phyloP scores from a whole-genome alignment of 129 eudicot genomes.

The Lactuca saligna region DNA sequence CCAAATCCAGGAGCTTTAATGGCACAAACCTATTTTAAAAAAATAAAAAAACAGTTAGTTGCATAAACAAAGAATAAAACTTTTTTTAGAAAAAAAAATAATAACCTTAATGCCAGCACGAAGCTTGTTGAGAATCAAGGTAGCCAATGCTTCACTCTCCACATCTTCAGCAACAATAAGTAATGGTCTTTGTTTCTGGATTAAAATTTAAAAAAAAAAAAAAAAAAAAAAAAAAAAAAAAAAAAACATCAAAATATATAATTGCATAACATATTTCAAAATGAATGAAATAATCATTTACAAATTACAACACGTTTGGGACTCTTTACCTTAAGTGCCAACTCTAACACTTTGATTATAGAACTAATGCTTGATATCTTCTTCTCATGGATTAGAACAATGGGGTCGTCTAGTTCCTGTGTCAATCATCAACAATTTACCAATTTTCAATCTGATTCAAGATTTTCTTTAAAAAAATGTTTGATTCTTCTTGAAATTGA shows the following conservation, averaged over 20 bases:
- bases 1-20: constrained; percentile 95
- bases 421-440: constrained; percentile 8
- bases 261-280: constrained; percentile 6
- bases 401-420: constrained; percentile 93
- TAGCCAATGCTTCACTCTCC: constrained; percentile 89
- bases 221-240: too few relatives aligned
- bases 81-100: not conserved
- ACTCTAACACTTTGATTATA: constrained; percentile 71
- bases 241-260: constrained; percentile 1
- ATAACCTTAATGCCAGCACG: constrained; percentile 82
- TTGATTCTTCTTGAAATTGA: not conserved
- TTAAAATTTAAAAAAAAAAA: too few relatives aligned
- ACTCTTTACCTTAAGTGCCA: constrained; percentile 83
- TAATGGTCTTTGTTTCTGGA: constrained; percentile 72
- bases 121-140: constrained; percentile 76
- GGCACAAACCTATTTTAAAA: constrained; percentile 60
- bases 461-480: not conserved
- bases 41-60: not conserved
- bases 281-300: not conserved
- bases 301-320: not conserved
- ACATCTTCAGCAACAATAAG: constrained; percentile 83
- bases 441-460: constrained; percentile 1
- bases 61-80: not conserved
- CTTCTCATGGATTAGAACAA: constrained; percentile 82
- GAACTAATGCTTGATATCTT: constrained; percentile 73